Evolutionary conservation across 2,329 filamentous ascomycete genomes (phyloP).

Genomic region (Epichloe gansuensis): DNA sequence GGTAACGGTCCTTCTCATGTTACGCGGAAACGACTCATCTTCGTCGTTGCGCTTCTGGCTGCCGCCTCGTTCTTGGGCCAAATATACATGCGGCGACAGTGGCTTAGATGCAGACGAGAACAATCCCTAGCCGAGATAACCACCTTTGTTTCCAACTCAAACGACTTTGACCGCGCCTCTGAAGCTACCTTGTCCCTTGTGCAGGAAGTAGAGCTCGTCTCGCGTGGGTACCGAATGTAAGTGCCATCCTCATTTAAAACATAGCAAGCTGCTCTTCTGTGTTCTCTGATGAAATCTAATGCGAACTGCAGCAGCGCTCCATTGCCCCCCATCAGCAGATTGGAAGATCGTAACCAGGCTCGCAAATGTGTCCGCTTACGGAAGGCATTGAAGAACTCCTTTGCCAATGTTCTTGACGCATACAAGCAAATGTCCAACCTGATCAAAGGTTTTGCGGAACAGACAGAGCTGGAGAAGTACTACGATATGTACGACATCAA

Average conservation of each 20-base stretch:
- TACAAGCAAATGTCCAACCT: constrained; percentile 58
- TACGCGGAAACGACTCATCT: constrained; percentile 42
- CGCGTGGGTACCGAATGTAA: constrained; percentile 75
- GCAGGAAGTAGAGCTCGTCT: constrained; percentile 92
- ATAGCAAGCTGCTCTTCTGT: background rate
- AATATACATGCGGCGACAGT: constrained; percentile 63
- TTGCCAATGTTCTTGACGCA: constrained; percentile 55
- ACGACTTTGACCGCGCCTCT: constrained; percentile 67
- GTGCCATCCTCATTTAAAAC: constrained; percentile 18
- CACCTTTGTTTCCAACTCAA: constrained; percentile 57
- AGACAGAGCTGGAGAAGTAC: constrained; percentile 78
- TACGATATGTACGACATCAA: constrained; percentile 80
- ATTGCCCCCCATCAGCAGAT: constrained; percentile 77
- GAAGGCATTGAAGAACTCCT: constrained; percentile 56
- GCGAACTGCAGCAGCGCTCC: constrained; percentile 56
- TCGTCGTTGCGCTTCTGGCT: constrained; percentile 38
- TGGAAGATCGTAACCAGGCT: constrained; percentile 71
- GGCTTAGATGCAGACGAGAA: constrained; percentile 64
- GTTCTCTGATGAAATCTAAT: background rate
- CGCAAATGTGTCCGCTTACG: constrained; percentile 72
- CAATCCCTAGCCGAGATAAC: constrained; percentile 60
- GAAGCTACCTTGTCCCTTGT: constrained; percentile 69
- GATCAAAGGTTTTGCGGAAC: constrained; percentile 62
- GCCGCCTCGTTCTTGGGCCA: constrained; percentile 46
- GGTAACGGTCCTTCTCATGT: constrained; percentile 35